Conservation (phyloP, 2,329 filamentous ascomycete genomes). For the Exutisphaerella laricina region DNA sequence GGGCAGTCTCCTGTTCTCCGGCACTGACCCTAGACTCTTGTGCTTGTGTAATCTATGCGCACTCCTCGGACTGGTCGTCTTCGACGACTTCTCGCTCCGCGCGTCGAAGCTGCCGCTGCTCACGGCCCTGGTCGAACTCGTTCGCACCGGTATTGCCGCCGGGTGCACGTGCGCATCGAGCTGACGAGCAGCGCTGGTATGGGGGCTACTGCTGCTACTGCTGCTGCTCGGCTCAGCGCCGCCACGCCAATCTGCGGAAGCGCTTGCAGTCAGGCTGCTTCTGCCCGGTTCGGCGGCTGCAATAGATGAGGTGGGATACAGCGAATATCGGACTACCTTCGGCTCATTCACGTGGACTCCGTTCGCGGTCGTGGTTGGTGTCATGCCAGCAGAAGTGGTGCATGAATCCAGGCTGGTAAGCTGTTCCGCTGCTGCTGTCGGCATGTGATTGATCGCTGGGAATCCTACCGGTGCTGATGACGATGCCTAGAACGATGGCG, state of each 20-base stretch:
- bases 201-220: no score
- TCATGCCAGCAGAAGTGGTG: no score
- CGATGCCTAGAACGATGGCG: not conserved
- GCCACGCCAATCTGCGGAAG: not conserved
- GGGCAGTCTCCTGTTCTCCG: slow-evolving; percentile 19
- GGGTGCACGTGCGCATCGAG: slow-evolving; percentile 25
- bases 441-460: no score
- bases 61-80: slow-evolving; percentile 15
- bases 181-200: no score
- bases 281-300: no score
- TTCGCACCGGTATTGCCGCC: slow-evolving; percentile 60
- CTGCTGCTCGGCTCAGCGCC: not conserved
- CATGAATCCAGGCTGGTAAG: no score
- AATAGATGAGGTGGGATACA: slow-evolving; percentile 10
- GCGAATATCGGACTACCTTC: slow-evolving; percentile 6
- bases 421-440: no score
- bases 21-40: slow-evolving; percentile 22
- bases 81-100: not conserved
- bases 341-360: slow-evolving; percentile 2
- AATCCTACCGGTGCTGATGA: not conserved
- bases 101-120: slow-evolving; percentile 29
- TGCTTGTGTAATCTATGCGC: slow-evolving; percentile 18
- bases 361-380: no score
- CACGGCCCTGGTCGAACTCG: slow-evolving; percentile 58
- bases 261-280: no score